phyloP scores from a whole-genome alignment of 768 basidiomycete genomes.

The Ramaria sp. region DNA sequence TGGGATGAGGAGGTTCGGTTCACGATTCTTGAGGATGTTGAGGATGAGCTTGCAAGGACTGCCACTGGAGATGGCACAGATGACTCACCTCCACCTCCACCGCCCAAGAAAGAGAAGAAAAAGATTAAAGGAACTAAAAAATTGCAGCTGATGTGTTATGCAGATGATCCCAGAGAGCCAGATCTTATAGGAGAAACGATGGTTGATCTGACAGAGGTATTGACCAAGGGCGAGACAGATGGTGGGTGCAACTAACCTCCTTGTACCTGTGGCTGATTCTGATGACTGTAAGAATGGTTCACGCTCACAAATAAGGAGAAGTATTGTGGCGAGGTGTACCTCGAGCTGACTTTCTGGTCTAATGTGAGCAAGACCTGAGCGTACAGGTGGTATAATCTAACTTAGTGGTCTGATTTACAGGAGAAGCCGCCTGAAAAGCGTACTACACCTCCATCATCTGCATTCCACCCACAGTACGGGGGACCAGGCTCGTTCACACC shows the following conservation, averaged over 20 bases:
- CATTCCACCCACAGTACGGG: conserved; percentile 54
- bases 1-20: conserved; percentile 99
- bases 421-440: conserved; percentile 75
- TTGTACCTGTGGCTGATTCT: conserved; percentile 9
- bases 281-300: conserved; percentile 71
- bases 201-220: conserved; percentile 79
- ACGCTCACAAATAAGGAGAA: conserved; percentile 82
- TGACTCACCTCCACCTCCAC: conserved; percentile 54
- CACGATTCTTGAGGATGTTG: conserved; percentile 68
- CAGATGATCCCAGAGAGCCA: conserved; percentile 91
- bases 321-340: conserved; percentile 90
- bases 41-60: conserved; percentile 38
- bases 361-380: conserved; percentile 41
- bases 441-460: conserved; percentile 34
- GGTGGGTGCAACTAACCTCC: conserved; percentile 40
- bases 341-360: conserved; percentile 96
- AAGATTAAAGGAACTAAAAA: conserved; percentile 57
- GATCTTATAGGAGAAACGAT: conserved; percentile 88
- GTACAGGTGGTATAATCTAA: conserved; percentile 1
- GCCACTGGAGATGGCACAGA: conserved; percentile 34
- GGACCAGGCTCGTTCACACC: conserved; percentile 72
- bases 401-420: conserved; percentile 26
- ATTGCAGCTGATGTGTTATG: conserved; percentile 82
- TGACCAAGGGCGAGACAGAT: conserved; percentile 95
- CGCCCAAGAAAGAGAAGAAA: conserved; percentile 26